A percentile compares a stretch with the other conserved stretches of the same genome.
Evolutionary conservation across 805 yeast genomes (phyloP).

Genomic region (Lipomyces yamanashiensis): DNA sequence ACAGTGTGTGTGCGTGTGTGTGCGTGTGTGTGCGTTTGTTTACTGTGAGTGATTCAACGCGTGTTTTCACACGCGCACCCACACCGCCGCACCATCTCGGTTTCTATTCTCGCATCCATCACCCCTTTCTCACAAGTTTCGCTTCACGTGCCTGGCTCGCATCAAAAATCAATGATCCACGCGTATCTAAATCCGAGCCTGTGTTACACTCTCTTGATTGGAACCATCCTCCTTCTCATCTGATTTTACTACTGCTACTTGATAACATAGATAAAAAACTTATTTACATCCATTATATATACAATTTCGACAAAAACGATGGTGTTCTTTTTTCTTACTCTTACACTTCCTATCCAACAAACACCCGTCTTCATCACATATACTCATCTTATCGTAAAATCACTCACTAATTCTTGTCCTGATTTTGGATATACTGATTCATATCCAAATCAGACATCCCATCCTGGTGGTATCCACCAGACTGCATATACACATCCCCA

Average conservation of each 20-base stretch:
- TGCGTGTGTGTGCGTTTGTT: too few relatives aligned
- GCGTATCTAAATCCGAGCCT: too few relatives aligned
- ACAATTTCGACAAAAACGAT: too few relatives aligned
- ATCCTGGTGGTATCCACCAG: background rate
- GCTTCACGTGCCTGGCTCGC: too few relatives aligned
- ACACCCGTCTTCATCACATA: background rate
- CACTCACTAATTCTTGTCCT: background rate
- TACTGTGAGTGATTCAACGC: too few relatives aligned
- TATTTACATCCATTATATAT: background rate
- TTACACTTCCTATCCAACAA: background rate
- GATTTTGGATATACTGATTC: constrained; percentile 4
- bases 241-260: background rate
- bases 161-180: too few relatives aligned
- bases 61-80: too few relatives aligned
- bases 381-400: background rate
- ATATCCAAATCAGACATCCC: constrained; percentile 1
- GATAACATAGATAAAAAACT: background rate
- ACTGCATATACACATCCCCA: constrained; percentile 4
- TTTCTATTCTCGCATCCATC: too few relatives aligned
- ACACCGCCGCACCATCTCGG: too few relatives aligned
- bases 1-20: too few relatives aligned
- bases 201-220: too few relatives aligned
- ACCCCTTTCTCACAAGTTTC: too few relatives aligned
- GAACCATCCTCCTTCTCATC: background rate
- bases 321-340: background rate